Conservation (phyloP, 2,329 filamentous ascomycete genomes). For the Fusarium siculi region DNA sequence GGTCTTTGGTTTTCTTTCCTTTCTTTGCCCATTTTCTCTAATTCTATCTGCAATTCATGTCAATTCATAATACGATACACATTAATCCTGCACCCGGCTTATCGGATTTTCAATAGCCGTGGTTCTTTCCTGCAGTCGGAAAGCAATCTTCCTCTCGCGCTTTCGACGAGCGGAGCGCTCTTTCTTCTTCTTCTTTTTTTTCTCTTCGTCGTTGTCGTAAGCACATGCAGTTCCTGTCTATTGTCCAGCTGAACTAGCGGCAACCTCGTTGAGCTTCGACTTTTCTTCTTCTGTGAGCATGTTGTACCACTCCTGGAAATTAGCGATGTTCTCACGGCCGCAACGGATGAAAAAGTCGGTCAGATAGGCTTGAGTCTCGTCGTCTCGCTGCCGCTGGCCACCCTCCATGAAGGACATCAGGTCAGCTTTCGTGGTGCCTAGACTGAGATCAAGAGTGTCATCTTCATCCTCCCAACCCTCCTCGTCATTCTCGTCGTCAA, state of each 20-base stretch:
- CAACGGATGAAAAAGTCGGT: slow-evolving; percentile 79
- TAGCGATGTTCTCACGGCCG: slow-evolving; percentile 65
- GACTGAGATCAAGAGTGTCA: slow-evolving; percentile 79
- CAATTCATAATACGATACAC: slow-evolving; percentile 30
- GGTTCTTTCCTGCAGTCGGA: no score
- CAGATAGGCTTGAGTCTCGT: slow-evolving; percentile 89
- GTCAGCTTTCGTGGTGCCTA: slow-evolving; percentile 75
- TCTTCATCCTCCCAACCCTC: slow-evolving; percentile 92
- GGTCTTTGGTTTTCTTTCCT: background rate
- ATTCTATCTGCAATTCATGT: slow-evolving; percentile 34
- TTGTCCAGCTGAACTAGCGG: slow-evolving; percentile 52
- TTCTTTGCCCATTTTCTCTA: slow-evolving; percentile 20
- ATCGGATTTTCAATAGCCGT: background rate
- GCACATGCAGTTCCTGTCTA: slow-evolving; percentile 31
- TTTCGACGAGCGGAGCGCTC: no score
- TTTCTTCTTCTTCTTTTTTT: no score
- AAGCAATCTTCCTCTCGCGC: no score
- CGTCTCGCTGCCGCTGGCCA: slow-evolving; percentile 76
- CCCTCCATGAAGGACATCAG: slow-evolving; percentile 81
- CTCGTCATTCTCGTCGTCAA: slow-evolving; percentile 75
- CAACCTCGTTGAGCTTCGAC: slow-evolving; percentile 65
- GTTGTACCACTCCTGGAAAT: slow-evolving; percentile 67
- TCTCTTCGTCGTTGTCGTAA: background rate
- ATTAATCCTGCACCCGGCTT: background rate
- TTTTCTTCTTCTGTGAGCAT: slow-evolving; percentile 67